These are phyloP conservation scores for Wickerhamomyces ciferrii DNA, from an alignment of 805 yeast genomes.

Conservation along the genomic window DNA sequence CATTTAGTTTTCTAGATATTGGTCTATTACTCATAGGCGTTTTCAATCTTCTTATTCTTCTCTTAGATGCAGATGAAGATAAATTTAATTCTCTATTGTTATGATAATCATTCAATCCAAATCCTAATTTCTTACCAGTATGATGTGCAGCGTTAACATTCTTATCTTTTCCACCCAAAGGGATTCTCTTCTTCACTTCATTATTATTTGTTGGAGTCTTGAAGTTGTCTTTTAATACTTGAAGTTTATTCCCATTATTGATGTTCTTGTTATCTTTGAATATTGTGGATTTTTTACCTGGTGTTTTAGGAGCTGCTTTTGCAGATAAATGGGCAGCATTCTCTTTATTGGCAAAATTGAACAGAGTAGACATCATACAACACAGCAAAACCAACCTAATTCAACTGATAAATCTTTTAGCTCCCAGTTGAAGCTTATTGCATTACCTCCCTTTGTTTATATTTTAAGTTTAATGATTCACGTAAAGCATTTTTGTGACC, in stretches of 20 bases:
- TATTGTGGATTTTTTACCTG: constrained; percentile 3
- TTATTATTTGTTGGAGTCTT: constrained; percentile 6
- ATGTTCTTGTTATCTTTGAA: constrained; percentile 3
- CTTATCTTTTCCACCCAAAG: constrained; percentile 22
- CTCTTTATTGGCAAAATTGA: constrained; percentile 13
- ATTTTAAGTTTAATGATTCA: no score
- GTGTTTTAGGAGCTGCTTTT: constrained; percentile 3
- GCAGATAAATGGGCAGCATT: constrained; percentile 2
- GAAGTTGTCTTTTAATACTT: constrained; percentile 3
- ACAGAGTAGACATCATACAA: constrained; percentile 1
- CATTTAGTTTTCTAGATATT: constrained; percentile 23
- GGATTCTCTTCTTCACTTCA: constrained; percentile 11
- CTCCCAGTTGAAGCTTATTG: no score
- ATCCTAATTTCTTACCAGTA: neutral
- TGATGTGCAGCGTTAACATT: constrained; percentile 4
- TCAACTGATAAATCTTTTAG: no score
- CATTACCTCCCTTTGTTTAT: no score
- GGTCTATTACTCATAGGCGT: constrained; percentile 13
- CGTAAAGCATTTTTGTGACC: no score
- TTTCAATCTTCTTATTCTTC: constrained; percentile 12
- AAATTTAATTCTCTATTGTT: neutral
- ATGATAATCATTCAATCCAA: neutral
- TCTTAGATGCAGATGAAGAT: constrained; percentile 5
- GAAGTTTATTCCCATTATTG: neutral
- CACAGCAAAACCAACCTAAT: no score